Conservation (phyloP, 2,329 filamentous ascomycete genomes). For the Juglanconis oblonga region DNA sequence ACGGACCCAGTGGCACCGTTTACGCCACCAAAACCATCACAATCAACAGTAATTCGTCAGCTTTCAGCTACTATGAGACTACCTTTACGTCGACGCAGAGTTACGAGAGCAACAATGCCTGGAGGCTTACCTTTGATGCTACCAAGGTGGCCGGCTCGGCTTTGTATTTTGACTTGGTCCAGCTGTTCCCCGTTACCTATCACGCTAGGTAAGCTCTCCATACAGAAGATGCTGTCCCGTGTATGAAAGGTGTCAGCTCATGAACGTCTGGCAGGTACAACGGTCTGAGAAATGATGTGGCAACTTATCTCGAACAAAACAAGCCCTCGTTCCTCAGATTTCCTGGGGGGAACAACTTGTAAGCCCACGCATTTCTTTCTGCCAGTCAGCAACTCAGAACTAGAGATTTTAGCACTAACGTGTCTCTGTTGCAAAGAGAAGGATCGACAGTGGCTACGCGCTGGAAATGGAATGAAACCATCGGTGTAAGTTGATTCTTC, state of each 20-base stretch:
- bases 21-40: conserved; percentile 45
- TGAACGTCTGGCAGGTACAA: conserved; percentile 41
- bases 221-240: not conserved
- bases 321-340: conserved; percentile 11
- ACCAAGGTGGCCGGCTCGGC: not conserved
- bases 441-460: conserved; percentile 1
- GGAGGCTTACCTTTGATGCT: conserved; percentile 11
- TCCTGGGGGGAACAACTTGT: conserved; percentile 12
- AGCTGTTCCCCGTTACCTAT: conserved; percentile 13
- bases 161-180: conserved; percentile 11
- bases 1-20: conserved; percentile 41
- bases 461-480: conserved; percentile 34
- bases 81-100: conserved; percentile 42
- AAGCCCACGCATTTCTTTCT: not conserved
- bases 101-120: conserved; percentile 30
- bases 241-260: not conserved
- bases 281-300: conserved; percentile 31
- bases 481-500: conserved; percentile 25
- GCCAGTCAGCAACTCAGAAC: no score
- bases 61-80: conserved; percentile 42
- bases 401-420: no score
- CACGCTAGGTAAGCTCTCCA: conserved; percentile 31
- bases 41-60: conserved; percentile 43
- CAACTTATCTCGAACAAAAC: not conserved
- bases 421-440: not conserved